Conservation (phyloP, 768 basidiomycete species). For the Boletus vinaceobasis region DNA sequence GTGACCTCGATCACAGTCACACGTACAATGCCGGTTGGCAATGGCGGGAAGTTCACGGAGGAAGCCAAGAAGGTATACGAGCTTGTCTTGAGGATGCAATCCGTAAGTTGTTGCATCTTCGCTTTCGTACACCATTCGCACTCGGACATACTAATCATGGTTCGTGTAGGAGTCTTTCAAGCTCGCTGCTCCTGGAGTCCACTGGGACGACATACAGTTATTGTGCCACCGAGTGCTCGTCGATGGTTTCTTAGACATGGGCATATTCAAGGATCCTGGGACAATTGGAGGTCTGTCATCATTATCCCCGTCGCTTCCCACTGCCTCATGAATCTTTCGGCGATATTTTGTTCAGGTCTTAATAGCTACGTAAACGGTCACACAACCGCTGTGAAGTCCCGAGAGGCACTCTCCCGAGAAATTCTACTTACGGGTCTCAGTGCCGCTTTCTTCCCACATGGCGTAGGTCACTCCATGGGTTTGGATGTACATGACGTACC, state of each 20-base stretch:
- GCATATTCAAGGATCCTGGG: constrained; percentile 74
- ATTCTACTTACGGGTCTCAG: constrained; percentile 76
- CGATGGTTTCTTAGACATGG: constrained; percentile 74
- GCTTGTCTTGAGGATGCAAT: constrained; percentile 89
- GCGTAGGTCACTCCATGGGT: constrained; percentile 86
- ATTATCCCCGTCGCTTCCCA: neutral
- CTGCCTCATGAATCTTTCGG: neutral
- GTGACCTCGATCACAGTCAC: constrained; percentile 54
- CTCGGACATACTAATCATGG: neutral
- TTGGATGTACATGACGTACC: constrained; percentile 95
- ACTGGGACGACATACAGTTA: constrained; percentile 88
- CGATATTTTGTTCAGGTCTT: neutral
- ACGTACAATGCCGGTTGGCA: constrained; percentile 89
- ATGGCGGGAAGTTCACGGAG: constrained; percentile 82
- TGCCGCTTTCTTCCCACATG: constrained; percentile 92
- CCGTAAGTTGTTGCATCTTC: constrained; percentile 37
- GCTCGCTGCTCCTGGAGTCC: constrained; percentile 67
- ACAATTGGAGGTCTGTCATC: constrained; percentile 5
- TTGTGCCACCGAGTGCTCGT: constrained; percentile 82
- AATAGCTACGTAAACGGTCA: constrained; percentile 1
- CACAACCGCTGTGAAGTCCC: constrained; percentile 4
- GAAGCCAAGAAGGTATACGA: constrained; percentile 82
- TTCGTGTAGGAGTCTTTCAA: constrained; percentile 63
- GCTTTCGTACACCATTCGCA: neutral
- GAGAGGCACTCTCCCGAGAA: constrained; percentile 33